A percentile compares a stretch with the other conserved stretches of the same genome.
These are phyloP conservation scores for Austroboletus festivus DNA, from an alignment of 768 basidiomycete species.

Conservation along the genomic window DNA sequence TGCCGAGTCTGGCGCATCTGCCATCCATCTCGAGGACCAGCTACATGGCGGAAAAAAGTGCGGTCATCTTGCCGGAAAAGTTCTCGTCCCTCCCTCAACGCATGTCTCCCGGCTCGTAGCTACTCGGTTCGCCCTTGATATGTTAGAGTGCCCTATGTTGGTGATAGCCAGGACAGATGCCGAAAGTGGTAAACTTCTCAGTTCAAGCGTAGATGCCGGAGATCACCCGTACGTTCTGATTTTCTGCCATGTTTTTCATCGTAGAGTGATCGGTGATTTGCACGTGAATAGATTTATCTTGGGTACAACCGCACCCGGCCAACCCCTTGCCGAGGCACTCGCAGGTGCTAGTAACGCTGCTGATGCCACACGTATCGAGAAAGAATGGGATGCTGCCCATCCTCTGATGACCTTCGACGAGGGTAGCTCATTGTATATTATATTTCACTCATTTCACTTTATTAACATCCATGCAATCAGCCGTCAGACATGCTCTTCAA, in stretches of 20 bases:
- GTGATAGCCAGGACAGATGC: constrained; percentile 92
- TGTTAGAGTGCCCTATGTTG: constrained; percentile 84
- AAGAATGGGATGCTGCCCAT: constrained; percentile 67
- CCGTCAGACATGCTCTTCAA: constrained; percentile 23
- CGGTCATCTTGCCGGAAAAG: constrained; percentile 89
- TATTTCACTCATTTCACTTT: constrained; percentile 43
- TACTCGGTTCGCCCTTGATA: constrained; percentile 86
- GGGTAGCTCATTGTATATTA: constrained; percentile 56
- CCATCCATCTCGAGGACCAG: constrained; percentile 91
- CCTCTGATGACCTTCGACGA: constrained; percentile 81
- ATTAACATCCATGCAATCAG: constrained; percentile 11
- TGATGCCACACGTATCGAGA: constrained; percentile 73
- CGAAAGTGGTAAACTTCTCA: constrained; percentile 80
- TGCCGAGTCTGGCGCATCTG: constrained; percentile 91
- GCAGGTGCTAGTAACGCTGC: constrained; percentile 61
- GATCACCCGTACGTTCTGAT: constrained; percentile 59
- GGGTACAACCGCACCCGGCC: constrained; percentile 51
- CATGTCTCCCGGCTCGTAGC: constrained; percentile 83
- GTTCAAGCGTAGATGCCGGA: constrained; percentile 74
- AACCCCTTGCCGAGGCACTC: constrained; percentile 65
- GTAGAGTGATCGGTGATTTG: constrained; percentile 7
- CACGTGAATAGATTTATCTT: constrained; percentile 51
- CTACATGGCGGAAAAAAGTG: constrained; percentile 95
- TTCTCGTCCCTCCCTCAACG: constrained; percentile 86
- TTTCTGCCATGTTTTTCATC: constrained; percentile 6